Evolutionary conservation across 805 yeast genomes (phyloP), one percentile per base, ranked within the genome.

Genomic region (Ogataea polymorpha): DNA sequence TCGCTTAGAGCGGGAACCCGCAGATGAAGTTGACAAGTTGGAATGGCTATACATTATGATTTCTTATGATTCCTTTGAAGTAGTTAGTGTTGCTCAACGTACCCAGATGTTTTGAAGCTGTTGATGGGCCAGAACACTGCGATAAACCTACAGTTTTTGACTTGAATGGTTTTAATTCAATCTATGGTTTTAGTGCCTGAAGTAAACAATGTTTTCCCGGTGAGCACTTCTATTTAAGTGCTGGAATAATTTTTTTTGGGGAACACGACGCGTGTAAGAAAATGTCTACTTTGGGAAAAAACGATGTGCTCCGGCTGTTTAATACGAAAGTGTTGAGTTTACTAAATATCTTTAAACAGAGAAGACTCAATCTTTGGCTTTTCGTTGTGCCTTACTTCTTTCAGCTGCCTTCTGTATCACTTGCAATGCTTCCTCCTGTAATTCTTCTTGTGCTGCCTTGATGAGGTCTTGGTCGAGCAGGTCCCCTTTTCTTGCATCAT

Each of bases 1-100:
- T 48, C 79, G 58, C 51, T 75, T 58, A 2, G 55, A 49, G 13
- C 53, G 49, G 1, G 69, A 64, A 2, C 78, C 75, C 49, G 56
- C 49, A 9, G 67, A 60, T 1, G 62, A 45, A 11, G 49, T 48
- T 9, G 68, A 63, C 13, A 51, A 36, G 41, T 63, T 63, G 13
- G 60, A 40, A 34, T 63, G 67, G 26, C 42, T 53, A 31, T 63
- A 64, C 62, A 62, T 62, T n/a, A 12, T 24, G 7, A 6, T 20
- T 7, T 20, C 6, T 6, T 6, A 20, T 18, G 9, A 3, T 20
- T 20, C 9, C 9, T 20, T 7, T 20, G 21, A 20, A 7, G 21
- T 4, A 20, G 21, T 20, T 10, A 20, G 21, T 20, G 20, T 4
- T 20, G 21, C 21, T 20, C 21, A 20, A 20, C 21, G 21, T 20